Evolutionary conservation across 768 basidiomycete genomes (phyloP).

Genomic region (Auricularia heimuer): DNA sequence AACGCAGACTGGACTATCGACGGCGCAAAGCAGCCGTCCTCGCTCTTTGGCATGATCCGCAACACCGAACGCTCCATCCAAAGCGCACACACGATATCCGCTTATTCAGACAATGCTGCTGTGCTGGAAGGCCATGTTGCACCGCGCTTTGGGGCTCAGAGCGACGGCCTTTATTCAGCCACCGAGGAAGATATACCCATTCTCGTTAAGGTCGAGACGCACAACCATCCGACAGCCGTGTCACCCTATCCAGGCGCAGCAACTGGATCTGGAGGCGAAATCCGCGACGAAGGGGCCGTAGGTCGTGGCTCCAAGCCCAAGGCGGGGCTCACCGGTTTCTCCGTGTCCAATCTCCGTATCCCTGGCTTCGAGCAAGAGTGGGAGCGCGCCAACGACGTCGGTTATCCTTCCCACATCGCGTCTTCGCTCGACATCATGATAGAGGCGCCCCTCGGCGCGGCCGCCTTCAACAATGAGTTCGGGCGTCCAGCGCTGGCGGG

Average conservation of each 20-base stretch:
- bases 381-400: slow-evolving; percentile 75
- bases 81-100: slow-evolving; percentile 76
- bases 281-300: slow-evolving; percentile 94
- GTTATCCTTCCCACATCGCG: slow-evolving; percentile 82
- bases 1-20: slow-evolving; percentile 95
- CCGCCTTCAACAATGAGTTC: slow-evolving; percentile 97
- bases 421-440: slow-evolving; percentile 95
- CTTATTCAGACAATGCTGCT: slow-evolving; percentile 97
- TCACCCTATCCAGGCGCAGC: slow-evolving; percentile 98
- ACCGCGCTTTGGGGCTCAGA: slow-evolving; percentile 53
- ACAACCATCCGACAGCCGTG: slow-evolving; percentile 97
- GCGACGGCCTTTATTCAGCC: slow-evolving; percentile 42
- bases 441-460: slow-evolving; percentile 88
- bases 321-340: slow-evolving; percentile 88
- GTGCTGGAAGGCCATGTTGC: slow-evolving; percentile 73
- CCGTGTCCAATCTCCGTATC: slow-evolving; percentile 87
- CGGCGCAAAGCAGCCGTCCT: slow-evolving; percentile 47
- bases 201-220: slow-evolving; percentile 95
- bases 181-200: slow-evolving; percentile 70
- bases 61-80: slow-evolving; percentile 75
- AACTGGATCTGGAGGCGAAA: slow-evolving; percentile 97
- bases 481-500: slow-evolving; percentile 87
- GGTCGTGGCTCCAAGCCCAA: slow-evolving; percentile 94
- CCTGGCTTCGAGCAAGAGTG: slow-evolving; percentile 88
- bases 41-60: slow-evolving; percentile 94